Evolutionary conservation across 495 filamentous ascomycete species (phyloP), one percentile per base, ranked within the genome.

Genomic region (Hypoxylon subgilvum): DNA sequence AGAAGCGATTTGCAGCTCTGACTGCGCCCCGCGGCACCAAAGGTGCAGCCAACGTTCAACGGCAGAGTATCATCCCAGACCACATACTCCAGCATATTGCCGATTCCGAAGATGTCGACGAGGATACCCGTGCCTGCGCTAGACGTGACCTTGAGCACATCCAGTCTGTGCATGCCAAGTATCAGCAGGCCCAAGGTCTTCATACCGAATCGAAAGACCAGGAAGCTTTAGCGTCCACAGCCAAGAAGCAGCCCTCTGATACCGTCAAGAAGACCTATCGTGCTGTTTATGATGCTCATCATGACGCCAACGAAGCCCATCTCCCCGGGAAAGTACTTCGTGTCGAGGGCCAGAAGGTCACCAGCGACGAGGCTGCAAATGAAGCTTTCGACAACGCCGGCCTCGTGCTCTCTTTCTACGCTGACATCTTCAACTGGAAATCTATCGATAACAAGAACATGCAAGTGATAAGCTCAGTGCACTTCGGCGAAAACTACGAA

Each of bases 371-470:
- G n/a, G 47, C 67, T 0, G 72, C 30, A 41, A 74, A 77, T 61
- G 68, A 72, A 35, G 73, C 73, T 1, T 77, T 63, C 46, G 72
- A 74, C 65, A 75, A 76, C 49, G 67, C 69, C 10, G 72, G 71
- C 28, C 63, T 63, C 13, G 75, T 76, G 0, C 66, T 76, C 31
- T 63, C 74, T 1, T 81, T 80, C 57, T 81, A 76, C 53, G 42
- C 57, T 5, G 60, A 75, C 8, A 63, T 73, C 25, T 79, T 79
- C 61, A 56, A 65, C 43, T 76, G 73, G 72, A 73, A 75, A 39
- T 74, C 70, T 18, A 71, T 80, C 52, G 76, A 80, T 60, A 72
- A 76, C 57, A 68, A 70, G 30, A 72, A 74, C 57, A 61, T 68
- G 65, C 62, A 71, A 8, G 70, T 79, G 18, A 66, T 78, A 39